Percentiles rank a stretch among this genome's conserved stretches.
These are phyloP conservation scores for Bryum argenteum DNA, from an alignment of 225 moss, liverwort and hornwort genomes.

Conservation along the genomic window DNA sequence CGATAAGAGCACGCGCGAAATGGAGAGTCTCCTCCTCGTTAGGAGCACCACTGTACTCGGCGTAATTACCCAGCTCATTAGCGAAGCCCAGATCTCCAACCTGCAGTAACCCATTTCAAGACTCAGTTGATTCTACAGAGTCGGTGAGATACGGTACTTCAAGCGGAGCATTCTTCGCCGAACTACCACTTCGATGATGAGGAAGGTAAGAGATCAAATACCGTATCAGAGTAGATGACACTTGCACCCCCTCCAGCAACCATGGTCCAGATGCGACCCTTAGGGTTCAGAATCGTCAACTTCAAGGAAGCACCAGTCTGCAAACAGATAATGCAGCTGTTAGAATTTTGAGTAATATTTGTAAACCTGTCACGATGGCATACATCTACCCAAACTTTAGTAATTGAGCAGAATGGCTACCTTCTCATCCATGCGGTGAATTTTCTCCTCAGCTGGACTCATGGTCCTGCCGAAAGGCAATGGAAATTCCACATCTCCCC, in stretches of 20 bases:
- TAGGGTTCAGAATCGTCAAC: conserved; percentile 91
- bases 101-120: conserved; percentile 33
- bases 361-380: background rate
- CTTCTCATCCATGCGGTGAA: conserved; percentile 96
- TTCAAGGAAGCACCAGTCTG: conserved; percentile 81
- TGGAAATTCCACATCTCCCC: conserved; percentile 90
- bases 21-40: conserved; percentile 75
- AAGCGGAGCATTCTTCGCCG: background rate
- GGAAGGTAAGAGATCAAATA: conserved; percentile 24
- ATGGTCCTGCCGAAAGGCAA: conserved; percentile 96
- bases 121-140: background rate
- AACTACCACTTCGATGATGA: background rate
- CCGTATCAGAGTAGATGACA: conserved; percentile 97
- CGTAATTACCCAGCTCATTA: conserved; percentile 70
- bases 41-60: conserved; percentile 73
- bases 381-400: background rate
- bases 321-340: conserved; percentile 24
- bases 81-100: conserved; percentile 78
- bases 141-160: background rate
- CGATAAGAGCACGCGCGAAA: conserved; percentile 63
- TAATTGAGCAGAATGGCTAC: conserved; percentile 25
- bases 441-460: conserved; percentile 92
- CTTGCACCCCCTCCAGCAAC: conserved; percentile 99
- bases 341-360: background rate
- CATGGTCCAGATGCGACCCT: conserved; percentile 99